Base-by-base conservation (phyloP, 75 land plant genomes). In the Ceratopteris richardii region DNA sequence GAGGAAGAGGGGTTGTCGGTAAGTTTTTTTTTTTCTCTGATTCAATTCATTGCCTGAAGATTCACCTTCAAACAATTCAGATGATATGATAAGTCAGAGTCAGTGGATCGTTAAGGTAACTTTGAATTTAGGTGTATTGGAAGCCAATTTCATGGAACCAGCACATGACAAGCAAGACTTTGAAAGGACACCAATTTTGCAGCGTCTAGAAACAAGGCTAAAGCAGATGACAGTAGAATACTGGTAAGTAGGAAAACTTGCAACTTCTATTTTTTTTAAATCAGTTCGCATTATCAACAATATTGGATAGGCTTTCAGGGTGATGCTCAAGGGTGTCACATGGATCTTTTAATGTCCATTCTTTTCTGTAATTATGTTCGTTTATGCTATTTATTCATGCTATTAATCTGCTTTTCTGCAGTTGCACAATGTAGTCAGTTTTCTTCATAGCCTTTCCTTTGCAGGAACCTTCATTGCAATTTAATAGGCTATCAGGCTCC, bases 1-100 rank as follows among this genome's bases (percentile, higher is more conserved):
- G 85, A 69, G 97, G 93, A 30, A 82, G 84, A 63, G 97, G 94
- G 25, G 94, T 92, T 61, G 88, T 88, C 44, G 97, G 97, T 92
- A 66, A 73, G 82, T 61, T 46, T 29, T 17, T 33, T 3, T 3
- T 33, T 33, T 4, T 3, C 31, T 52, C 30, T 40, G 13, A 58
- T 11, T 61, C 1, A 9, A 9, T n/a, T 62, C 6, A n/a, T 16
- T 28, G 22, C 31, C 3, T 16, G 14, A 22, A 13, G 36, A 4
- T 33, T 33, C 3, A 9, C 37, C 37, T 33, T 33, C 37, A 33
- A 33, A 33, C 37, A 33, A 33, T 4, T 33, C 7, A 33, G 9
- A 3, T 33, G 3, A 33, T 33, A 4, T 33, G 37, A 4, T 33
- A 4, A 33, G 37, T 9, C 37, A 4, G 37, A 33, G 37, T 4